Conservation (phyloP, 2,329 filamentous ascomycete species). For the Acephala macrosclerotiorum region DNA sequence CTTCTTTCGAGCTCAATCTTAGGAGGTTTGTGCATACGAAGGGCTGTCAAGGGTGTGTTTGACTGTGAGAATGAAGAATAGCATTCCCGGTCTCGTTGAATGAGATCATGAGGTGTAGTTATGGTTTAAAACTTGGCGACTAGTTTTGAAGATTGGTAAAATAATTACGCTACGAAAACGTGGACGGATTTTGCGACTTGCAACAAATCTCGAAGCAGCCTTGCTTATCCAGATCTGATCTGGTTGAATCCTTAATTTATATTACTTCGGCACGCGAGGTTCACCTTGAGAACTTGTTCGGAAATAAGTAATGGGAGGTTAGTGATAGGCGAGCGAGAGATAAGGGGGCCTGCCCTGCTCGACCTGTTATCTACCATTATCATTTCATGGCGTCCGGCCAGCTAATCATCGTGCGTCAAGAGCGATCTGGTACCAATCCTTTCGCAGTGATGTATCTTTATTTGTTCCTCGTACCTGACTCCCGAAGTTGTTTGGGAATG, state of each 20-base stretch:
- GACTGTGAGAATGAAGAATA: no score
- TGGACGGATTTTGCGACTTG: slow-evolving; percentile 29
- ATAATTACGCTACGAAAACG: slow-evolving; percentile 36
- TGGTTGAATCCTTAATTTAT: background rate
- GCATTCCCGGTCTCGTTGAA: background rate
- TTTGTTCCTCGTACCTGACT: slow-evolving; percentile 9
- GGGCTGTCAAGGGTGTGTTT: no score
- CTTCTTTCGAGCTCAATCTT: background rate
- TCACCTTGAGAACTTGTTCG: background rate
- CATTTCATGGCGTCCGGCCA: background rate
- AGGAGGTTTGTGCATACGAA: no score
- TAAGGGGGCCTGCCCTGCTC: slow-evolving; percentile 2
- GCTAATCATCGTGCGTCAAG: background rate
- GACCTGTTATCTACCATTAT: background rate
- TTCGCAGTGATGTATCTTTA: background rate
- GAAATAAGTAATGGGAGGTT: background rate
- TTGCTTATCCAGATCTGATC: slow-evolving; percentile 2
- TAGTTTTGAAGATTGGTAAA: slow-evolving; percentile 13
- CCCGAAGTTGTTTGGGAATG: background rate
- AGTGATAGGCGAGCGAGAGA: background rate
- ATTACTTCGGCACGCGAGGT: background rate
- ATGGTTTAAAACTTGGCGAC: background rate
- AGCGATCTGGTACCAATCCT: background rate
- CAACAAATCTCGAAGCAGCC: slow-evolving; percentile 28
- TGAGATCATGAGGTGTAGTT: background rate